Evolutionary conservation across 202 grass and related monocot species (phyloP).

Genomic region (Dendrocalamus latiflorus): DNA sequence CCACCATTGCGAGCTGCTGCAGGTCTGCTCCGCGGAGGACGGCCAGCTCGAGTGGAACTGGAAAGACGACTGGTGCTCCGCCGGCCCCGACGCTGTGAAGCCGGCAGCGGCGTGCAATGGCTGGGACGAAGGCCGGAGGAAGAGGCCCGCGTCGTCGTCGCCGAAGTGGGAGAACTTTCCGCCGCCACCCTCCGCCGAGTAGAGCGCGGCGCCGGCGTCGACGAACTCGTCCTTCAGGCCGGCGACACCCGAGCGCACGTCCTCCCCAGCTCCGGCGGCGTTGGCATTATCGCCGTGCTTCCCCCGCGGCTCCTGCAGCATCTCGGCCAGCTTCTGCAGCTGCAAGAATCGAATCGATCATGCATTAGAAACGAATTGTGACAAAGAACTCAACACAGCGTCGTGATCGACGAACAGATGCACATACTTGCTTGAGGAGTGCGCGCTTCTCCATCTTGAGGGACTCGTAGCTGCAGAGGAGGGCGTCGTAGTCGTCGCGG

Average conservation of each 20-base stretch:
- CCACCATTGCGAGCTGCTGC: constrained; percentile 77
- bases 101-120: background rate
- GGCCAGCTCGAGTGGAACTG: constrained; percentile 68
- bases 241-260: constrained; percentile 7
- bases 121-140: constrained; percentile 41
- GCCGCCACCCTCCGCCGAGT: constrained; percentile 33
- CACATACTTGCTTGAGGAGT: constrained; percentile 53
- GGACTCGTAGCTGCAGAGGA: constrained; percentile 71
- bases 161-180: constrained; percentile 42
- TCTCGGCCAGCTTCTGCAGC: constrained; percentile 65
- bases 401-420: background rate
- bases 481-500: constrained; percentile 67
- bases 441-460: constrained; percentile 91
- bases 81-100: constrained; percentile 36
- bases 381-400: background rate
- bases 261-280: constrained; percentile 13
- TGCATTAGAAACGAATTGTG: background rate
- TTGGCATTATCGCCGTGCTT: constrained; percentile 41
- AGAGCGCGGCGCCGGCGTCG: constrained; percentile 15
- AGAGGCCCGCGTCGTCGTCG: constrained; percentile 30
- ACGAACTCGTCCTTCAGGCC: constrained; percentile 44
- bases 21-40: constrained; percentile 51
- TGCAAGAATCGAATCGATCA: background rate
- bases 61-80: constrained; percentile 44
- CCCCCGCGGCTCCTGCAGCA: constrained; percentile 53